A percentile compares a stretch with the other conserved stretches of the same genome.
Conservation (phyloP, 768 basidiomycete species). For the Cubamyces lactineus region DNA sequence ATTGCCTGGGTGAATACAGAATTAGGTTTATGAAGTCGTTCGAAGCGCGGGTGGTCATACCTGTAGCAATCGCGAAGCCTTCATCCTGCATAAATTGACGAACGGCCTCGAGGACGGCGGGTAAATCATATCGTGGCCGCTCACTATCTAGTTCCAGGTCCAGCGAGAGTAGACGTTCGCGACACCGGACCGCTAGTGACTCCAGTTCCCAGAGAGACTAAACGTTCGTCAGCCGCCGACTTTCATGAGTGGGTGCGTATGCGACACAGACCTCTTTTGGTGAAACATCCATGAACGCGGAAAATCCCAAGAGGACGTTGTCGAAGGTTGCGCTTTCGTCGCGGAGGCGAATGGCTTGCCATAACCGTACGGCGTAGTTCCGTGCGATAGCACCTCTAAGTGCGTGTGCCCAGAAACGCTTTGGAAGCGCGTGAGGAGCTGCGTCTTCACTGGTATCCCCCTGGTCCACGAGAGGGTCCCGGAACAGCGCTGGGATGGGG, state of each 20-base stretch:
- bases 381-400: constrained; percentile 50
- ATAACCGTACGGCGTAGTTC: constrained; percentile 43
- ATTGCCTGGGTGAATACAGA: constrained; percentile 34
- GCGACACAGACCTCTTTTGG: constrained; percentile 43
- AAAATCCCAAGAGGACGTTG: constrained; percentile 50
- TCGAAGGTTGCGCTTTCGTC: constrained; percentile 40
- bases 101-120: constrained; percentile 44
- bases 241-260: not conserved
- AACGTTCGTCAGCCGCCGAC: not conserved
- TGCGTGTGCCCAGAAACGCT: constrained; percentile 54
- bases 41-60: constrained; percentile 35
- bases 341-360: constrained; percentile 31
- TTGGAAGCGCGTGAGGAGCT: constrained; percentile 41
- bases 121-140: constrained; percentile 39
- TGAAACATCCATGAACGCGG: constrained; percentile 53
- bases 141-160: constrained; percentile 35
- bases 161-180: constrained; percentile 38
- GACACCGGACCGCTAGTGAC: constrained; percentile 44
- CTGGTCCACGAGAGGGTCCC: constrained; percentile 1
- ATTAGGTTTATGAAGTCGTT: not conserved
- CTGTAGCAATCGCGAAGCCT: constrained; percentile 49
- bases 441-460: constrained; percentile 9
- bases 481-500: constrained; percentile 19
- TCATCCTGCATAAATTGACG: constrained; percentile 53
- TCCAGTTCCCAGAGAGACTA: constrained; percentile 37